Conservation (phyloP, 1,284 basidiomycete genomes). For the Fistulinella staudtii region DNA sequence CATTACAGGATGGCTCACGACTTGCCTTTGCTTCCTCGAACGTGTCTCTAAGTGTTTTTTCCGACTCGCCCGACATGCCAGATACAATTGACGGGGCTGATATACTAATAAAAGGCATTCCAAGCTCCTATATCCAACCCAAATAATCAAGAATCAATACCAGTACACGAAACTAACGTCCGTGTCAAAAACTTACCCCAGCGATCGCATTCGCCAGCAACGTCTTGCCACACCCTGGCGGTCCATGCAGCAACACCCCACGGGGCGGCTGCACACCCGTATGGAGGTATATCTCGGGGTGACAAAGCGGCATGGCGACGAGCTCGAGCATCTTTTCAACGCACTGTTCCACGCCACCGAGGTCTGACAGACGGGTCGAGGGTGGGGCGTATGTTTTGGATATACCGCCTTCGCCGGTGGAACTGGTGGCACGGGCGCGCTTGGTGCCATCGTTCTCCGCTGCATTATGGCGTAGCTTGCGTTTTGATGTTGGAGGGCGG, state of each 20-base stretch:
- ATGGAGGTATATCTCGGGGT: conserved; percentile 93
- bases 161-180: background rate
- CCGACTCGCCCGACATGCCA: conserved; percentile 97
- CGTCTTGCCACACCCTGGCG: conserved; percentile 97
- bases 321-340: conserved; percentile 94
- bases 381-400: conserved; percentile 65
- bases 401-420: background rate
- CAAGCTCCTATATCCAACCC: conserved; percentile 63
- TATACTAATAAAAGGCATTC: conserved; percentile 89
- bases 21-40: conserved; percentile 89
- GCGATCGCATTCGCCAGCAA: conserved; percentile 90
- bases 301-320: conserved; percentile 90
- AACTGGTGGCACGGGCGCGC: conserved; percentile 41
- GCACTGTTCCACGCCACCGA: conserved; percentile 84
- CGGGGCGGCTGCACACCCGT: conserved; percentile 91
- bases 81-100: conserved; percentile 94
- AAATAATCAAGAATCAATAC: conserved; percentile 6
- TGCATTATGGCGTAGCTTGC: conserved; percentile 51
- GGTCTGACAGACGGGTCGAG: conserved; percentile 69
- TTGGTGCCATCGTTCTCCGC: conserved; percentile 51
- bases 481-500: conserved; percentile 39
- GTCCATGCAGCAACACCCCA: conserved; percentile 93
- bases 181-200: conserved; percentile 59
- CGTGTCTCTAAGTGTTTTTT: conserved; percentile 92
- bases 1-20: background rate